A percentile compares a stretch with the other conserved stretches of the same genome.
Evolutionary conservation across 768 basidiomycete species (phyloP).

Genomic region (Collybia mongolica): DNA sequence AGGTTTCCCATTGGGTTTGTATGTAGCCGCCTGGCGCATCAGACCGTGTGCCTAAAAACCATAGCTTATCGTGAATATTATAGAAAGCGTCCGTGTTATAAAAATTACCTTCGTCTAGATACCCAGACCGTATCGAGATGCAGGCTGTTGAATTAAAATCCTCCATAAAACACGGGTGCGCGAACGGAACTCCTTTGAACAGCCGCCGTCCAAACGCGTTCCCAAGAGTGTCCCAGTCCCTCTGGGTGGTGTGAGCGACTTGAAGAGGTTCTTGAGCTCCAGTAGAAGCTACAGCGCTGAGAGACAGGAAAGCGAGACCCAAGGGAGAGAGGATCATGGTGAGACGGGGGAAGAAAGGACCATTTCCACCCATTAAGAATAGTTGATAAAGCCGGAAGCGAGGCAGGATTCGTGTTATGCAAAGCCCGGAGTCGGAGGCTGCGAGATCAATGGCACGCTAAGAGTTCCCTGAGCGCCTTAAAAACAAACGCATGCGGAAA

Average conservation of each 20-base stretch:
- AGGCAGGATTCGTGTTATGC: too few relatives aligned
- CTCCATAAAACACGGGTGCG: conserved; percentile 19
- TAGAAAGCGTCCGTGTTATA: not conserved
- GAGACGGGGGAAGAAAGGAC: not conserved
- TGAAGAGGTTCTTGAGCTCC: not conserved
- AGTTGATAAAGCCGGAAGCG: too few relatives aligned
- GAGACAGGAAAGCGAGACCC: not conserved
- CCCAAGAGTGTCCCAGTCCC: conserved; percentile 19
- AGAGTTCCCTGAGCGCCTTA: too few relatives aligned
- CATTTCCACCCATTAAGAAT: not conserved
- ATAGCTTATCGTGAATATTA: not conserved
- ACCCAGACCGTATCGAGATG: conserved; percentile 9
- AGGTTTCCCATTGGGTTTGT: conserved; percentile 54
- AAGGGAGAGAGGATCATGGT: not conserved
- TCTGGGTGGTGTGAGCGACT: not conserved
- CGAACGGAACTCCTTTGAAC: conserved; percentile 19
- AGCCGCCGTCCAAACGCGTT: conserved; percentile 10
- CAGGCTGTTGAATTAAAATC: conserved; percentile 17
- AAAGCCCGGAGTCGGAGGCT: too few relatives aligned
- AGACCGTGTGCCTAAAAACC: conserved; percentile 8
- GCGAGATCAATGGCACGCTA: too few relatives aligned
- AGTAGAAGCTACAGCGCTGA: not conserved
- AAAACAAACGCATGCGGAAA: too few relatives aligned
- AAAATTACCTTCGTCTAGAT: conserved; percentile 18
- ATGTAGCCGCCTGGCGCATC: conserved; percentile 27